Evolutionary conservation across 805 yeast species (phyloP), one percentile per base, ranked within the genome.

Genomic region (Metschnikowia peoriensis): DNA sequence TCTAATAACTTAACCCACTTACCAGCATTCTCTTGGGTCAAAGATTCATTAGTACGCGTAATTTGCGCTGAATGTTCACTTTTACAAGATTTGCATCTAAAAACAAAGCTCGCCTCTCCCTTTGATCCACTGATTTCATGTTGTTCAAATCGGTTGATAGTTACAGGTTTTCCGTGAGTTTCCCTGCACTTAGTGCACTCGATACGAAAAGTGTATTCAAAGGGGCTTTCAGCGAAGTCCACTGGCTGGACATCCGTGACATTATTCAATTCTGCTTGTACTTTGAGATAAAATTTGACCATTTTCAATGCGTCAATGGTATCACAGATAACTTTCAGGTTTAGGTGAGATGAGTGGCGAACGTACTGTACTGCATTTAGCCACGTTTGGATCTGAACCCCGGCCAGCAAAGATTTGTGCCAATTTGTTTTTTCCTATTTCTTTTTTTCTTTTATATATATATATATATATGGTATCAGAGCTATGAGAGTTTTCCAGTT

Each of bases 21-120:
- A 4, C 60, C 62, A 5, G 77, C 79, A 38, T 70, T 76, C 11
- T 79, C 86, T 2, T 56, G 56, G 0, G 71, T 67, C 56, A 66
- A 57, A 38, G 54, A 58, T 17, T 75, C 73, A 9, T 69, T 60
- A 2, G 75, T 66, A 38, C 72, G 57, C n/a, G 50, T 44, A 15
- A 75, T 63, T 34, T 60, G 57, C 1, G 78, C 76, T 7, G 75
- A 67, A 49, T 69, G 73, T 52, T 73, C 78, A 27, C 58, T 51
- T 51, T 72, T 75, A 69, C 97, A 90, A 55, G 75, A 73, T 54
- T 82, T 81, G 67, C 97, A 90, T 57, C 82, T 81, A 77, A 88
- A 84, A 4, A 86, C 85, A 63, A 91, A 89, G 56, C 85, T 88
- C 7, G 97, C 96, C 54, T 84, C 89, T 12, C 97, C 97, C 55